Evolutionary conservation across 352 stramenopile genomes (phyloP), one percentile per base, ranked within the genome.

Genomic region (Pythium utonaiense): DNA sequence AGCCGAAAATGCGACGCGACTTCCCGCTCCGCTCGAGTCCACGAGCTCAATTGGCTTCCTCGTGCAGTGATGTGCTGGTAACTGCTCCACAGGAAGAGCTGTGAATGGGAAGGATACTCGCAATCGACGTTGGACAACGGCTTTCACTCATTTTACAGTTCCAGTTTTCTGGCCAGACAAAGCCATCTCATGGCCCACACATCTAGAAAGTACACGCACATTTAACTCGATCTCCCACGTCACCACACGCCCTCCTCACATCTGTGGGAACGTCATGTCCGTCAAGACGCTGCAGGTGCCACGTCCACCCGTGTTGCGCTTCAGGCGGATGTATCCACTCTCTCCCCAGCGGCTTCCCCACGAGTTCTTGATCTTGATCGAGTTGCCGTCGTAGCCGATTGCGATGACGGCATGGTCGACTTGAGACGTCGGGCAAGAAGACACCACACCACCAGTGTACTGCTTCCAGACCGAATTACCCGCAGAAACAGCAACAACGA

Each of bases 291-390:
- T 47, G n/a, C 40, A 47, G 17, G 40, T 47, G 4, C 40, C 40
- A 21, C 40, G 40, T 47, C 40, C 40, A 24, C 74, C 54, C 0
- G 58, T 60, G 50, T 82, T 80, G 73, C 95, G 89, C 10, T 83
- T 64, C 13, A 98, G 73, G 17, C 76, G 74, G 48, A 98, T 92
- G 78, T 96, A 78, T 4, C 71, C 71, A 22, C 60, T 31, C 27
- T 76, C 70, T 38, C 71, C 71, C 71, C 71, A 78, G 21, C n/a
- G 2, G 9, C 25, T 45, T 9, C 70, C 64, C 67, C 68, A 78
- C 30, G 58, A 71, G 64, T 78, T 78, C 44, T 70, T 70, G 56
- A 75, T 62, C 57, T 70, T 73, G 44, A 54, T 44, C 6, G 27
- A 27, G 7, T 27, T 21, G 16, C 48, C 27, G 14, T 60, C 42